These are phyloP conservation scores for Boletus eberwhitei DNA, from an alignment of 768 basidiomycete genomes.

Conservation along the genomic window DNA sequence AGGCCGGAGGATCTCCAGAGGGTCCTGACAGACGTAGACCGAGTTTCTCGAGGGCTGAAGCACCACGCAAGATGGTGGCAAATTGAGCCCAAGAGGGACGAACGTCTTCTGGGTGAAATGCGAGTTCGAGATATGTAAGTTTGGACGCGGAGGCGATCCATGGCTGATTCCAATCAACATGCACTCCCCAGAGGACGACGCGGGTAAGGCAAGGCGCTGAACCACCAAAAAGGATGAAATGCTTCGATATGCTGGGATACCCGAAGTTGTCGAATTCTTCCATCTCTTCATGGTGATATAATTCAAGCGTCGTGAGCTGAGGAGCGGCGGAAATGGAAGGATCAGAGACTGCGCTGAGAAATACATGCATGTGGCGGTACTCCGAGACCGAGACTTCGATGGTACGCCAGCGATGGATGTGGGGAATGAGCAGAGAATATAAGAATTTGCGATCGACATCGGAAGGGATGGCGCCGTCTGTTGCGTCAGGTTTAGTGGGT, in stretches of 20 bases:
- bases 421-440: conserved; percentile 44
- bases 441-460: conserved; percentile 25
- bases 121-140: conserved; percentile 53
- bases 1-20: conserved; percentile 36
- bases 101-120: conserved; percentile 60
- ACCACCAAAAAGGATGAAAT: conserved; percentile 52
- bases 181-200: conserved; percentile 64
- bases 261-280: conserved; percentile 30
- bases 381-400: conserved; percentile 45
- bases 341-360: conserved; percentile 42
- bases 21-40: conserved; percentile 60
- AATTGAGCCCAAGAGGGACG: conserved; percentile 59
- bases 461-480: conserved; percentile 18
- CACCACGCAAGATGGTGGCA: conserved; percentile 45
- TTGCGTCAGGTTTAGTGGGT: conserved; percentile 23
- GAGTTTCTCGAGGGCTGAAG: conserved; percentile 53
- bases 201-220: conserved; percentile 48
- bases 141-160: conserved; percentile 24
- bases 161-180: conserved; percentile 59
- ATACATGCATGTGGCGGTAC: conserved; percentile 45
- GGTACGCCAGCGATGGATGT: conserved; percentile 50
- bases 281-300: conserved; percentile 55
- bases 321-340: conserved; percentile 44
- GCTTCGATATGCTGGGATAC: conserved; percentile 26
- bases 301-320: conserved; percentile 47